Conservation (phyloP, 1,284 basidiomycete genomes). For the Naganishia sp. region DNA sequence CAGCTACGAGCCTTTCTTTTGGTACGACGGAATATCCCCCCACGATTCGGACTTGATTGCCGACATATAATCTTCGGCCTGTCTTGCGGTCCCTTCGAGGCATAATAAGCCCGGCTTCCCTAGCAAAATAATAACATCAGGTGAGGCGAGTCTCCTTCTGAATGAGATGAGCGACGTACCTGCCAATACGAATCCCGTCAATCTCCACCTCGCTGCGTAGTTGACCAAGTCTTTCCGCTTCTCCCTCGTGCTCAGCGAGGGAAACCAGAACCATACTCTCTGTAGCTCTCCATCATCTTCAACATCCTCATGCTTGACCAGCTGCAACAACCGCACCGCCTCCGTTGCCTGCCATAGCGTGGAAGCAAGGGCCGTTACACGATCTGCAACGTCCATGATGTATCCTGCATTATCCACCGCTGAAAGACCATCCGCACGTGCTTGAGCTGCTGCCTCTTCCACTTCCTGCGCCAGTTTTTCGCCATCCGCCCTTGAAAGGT, state of each 20-base stretch:
- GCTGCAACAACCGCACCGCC: not conserved
- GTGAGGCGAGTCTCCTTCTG: not conserved
- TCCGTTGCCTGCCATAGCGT: not conserved
- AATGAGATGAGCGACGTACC: slow-evolving; percentile 40
- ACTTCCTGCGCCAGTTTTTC: not conserved
- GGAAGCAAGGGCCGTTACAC: not conserved
- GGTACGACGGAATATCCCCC: slow-evolving; percentile 55
- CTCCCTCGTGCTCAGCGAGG: slow-evolving; percentile 50
- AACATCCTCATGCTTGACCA: not conserved
- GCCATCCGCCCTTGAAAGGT: slow-evolving; percentile 11
- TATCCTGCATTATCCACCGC: slow-evolving; percentile 8
- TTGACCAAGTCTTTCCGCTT: slow-evolving; percentile 54
- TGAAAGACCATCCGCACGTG: not conserved
- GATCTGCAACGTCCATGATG: slow-evolving; percentile 13
- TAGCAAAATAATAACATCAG: slow-evolving; percentile 25
- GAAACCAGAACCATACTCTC: slow-evolving; percentile 55
- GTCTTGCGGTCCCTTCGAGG: slow-evolving; percentile 50
- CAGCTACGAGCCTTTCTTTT: slow-evolving; percentile 47
- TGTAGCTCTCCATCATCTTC: slow-evolving; percentile 34
- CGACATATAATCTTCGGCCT: slow-evolving; percentile 52
- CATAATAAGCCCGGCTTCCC: slow-evolving; percentile 56
- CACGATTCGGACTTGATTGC: slow-evolving; percentile 56
- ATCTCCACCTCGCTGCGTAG: slow-evolving; percentile 47
- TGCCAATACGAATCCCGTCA: slow-evolving; percentile 55
- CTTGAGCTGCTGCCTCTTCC: not conserved